phyloP scores from a whole-genome alignment of 169 alveolate species.

The Eimeria falciformis region DNA sequence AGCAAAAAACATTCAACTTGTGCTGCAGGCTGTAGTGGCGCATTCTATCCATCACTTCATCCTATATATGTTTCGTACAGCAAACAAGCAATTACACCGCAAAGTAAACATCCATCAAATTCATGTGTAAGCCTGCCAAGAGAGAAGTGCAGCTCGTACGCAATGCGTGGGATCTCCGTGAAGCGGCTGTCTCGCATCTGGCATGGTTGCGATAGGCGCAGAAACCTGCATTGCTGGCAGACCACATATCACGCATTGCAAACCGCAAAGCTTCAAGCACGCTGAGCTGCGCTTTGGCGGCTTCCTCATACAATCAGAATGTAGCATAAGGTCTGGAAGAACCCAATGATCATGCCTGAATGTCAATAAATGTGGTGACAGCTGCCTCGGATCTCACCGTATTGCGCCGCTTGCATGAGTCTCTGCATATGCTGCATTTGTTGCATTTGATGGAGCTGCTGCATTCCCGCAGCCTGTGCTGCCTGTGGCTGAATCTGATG shows the following conservation, averaged over 20 bases:
- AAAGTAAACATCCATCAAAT: not conserved
- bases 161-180: slow-evolving; percentile 46
- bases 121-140: not conserved
- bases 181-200: slow-evolving; percentile 15
- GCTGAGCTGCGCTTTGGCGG: no score
- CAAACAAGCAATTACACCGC: no score
- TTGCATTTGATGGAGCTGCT: slow-evolving; percentile 63
- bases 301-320: no score
- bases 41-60: no score
- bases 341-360: no score
- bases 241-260: no score
- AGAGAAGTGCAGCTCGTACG: slow-evolving; percentile 8
- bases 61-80: no score
- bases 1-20: not conserved
- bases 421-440: slow-evolving; percentile 68
- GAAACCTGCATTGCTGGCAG: slow-evolving; percentile 26
- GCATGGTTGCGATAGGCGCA: not conserved
- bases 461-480: slow-evolving; percentile 35
- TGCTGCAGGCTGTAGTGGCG: no score
- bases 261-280: no score
- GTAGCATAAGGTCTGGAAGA: no score
- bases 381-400: slow-evolving; percentile 30
- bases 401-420: slow-evolving; percentile 62
- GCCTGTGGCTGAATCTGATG: slow-evolving; percentile 30
- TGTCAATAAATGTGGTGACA: no score